phyloP scores from a whole-genome alignment of 2,329 filamentous ascomycete genomes.

The Lithohypha guttulata region DNA sequence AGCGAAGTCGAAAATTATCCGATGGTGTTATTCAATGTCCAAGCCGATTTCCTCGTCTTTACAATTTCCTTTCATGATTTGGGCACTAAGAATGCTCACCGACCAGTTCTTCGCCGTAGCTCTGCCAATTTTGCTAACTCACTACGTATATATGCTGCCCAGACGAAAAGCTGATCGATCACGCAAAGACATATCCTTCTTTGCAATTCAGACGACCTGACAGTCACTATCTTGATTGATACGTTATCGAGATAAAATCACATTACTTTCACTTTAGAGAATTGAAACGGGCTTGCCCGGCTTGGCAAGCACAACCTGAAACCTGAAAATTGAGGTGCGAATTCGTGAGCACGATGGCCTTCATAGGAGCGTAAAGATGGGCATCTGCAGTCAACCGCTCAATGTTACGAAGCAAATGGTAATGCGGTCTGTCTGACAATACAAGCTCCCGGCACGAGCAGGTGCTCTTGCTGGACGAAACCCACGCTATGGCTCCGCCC shows the following conservation, averaged over 20 bases:
- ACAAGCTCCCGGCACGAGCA: conserved; percentile 1
- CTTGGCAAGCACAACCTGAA: conserved; percentile 4
- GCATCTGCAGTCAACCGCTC: background rate
- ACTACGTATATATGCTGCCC: conserved; percentile 47
- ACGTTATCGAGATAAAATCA: too few relatives aligned
- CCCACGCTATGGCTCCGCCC: conserved; percentile 5
- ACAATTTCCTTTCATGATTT: conserved; percentile 3
- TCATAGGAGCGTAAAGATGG: background rate
- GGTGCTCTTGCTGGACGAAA: conserved; percentile 1
- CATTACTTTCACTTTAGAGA: background rate
- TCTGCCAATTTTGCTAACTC: conserved; percentile 41
- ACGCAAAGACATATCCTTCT: background rate
- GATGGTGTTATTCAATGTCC: background rate
- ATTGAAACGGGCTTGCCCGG: background rate
- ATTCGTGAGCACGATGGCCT: conserved; percentile 5
- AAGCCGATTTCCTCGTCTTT: conserved; percentile 5
- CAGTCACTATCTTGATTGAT: too few relatives aligned
- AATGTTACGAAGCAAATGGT: conserved; percentile 2
- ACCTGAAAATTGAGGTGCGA: background rate
- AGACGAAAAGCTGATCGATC: conserved; percentile 13
- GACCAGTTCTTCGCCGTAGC: conserved; percentile 22
- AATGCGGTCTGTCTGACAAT: conserved; percentile 1
- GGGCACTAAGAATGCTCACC: conserved; percentile 1
- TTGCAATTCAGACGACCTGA: too few relatives aligned
- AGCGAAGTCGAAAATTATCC: too few relatives aligned